Percentiles rank a stretch among this genome's conserved stretches.
Conservation (phyloP, 805 yeast species). For the Lipomyces oligophaga region DNA sequence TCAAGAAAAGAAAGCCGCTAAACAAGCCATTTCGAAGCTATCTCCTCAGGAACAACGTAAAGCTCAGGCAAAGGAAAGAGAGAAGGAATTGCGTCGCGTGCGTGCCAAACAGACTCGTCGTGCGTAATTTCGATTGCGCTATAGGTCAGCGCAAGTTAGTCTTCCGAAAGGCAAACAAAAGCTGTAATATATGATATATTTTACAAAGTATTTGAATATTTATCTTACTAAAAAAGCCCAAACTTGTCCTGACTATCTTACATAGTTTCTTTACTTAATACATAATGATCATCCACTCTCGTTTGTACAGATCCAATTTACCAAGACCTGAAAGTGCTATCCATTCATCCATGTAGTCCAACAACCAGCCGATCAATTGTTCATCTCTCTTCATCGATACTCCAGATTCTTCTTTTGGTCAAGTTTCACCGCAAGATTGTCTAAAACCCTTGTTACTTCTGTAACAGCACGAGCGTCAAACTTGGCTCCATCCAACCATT, state of each 20-base stretch:
- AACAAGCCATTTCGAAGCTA: slow-evolving; percentile 43
- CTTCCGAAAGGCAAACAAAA: no score
- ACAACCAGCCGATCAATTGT: no score
- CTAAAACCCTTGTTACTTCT: slow-evolving; percentile 12
- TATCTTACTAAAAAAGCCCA: background rate
- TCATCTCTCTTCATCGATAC: background rate
- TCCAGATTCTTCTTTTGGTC: slow-evolving; percentile 2
- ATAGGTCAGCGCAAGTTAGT: no score
- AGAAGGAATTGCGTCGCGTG: slow-evolving; percentile 74
- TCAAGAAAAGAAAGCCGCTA: slow-evolving; percentile 52
- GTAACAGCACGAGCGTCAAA: slow-evolving; percentile 8
- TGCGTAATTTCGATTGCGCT: background rate
- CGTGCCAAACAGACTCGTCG: slow-evolving; percentile 52
- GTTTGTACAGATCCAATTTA: no score
- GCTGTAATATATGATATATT: background rate
- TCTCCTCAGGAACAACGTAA: slow-evolving; percentile 77
- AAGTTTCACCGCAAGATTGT: slow-evolving; percentile 17
- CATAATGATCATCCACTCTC: no score
- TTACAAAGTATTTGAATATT: background rate
- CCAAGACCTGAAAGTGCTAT: no score
- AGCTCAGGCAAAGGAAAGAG: slow-evolving; percentile 70
- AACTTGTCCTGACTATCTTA: no score
- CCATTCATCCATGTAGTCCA: no score
- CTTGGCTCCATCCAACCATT: slow-evolving; percentile 24
- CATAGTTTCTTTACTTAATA: no score